Conservation (phyloP, 1,284 basidiomycete species). For the Xerocomus nothofagi region DNA sequence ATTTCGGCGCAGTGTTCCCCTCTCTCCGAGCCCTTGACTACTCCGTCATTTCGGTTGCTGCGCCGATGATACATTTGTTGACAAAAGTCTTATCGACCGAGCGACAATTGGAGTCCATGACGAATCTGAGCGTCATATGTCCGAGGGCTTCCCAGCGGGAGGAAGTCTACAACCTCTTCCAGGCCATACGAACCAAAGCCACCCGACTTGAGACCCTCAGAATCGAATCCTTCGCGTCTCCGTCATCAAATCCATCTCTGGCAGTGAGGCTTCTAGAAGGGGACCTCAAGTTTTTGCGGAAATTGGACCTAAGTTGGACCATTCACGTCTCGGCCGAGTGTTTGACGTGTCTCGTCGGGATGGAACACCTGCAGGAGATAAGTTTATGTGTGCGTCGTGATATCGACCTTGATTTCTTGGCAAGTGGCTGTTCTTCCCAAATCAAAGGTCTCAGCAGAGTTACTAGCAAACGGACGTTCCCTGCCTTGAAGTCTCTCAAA, state of each 20-base stretch:
- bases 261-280: conserved; percentile 20
- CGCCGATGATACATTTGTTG: conserved; percentile 23
- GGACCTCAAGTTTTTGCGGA: conserved; percentile 25
- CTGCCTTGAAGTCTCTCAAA: conserved; percentile 25
- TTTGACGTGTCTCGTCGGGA: conserved; percentile 19
- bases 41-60: conserved; percentile 26
- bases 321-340: conserved; percentile 29
- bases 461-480: conserved; percentile 16
- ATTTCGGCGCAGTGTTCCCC: conserved; percentile 29
- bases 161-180: conserved; percentile 24
- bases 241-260: conserved; percentile 9
- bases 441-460: background rate
- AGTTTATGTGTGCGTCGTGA: conserved; percentile 21
- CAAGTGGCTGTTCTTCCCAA: conserved; percentile 5
- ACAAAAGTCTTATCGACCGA: conserved; percentile 23
- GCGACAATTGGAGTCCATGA: conserved; percentile 20
- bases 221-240: conserved; percentile 28
- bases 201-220: conserved; percentile 18
- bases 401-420: conserved; percentile 21
- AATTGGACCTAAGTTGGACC: conserved; percentile 25
- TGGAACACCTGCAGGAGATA: conserved; percentile 27
- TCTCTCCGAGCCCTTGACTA: conserved; percentile 29
- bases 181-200: conserved; percentile 25
- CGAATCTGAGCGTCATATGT: conserved; percentile 24
- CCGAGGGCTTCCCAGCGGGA: conserved; percentile 23